These are phyloP conservation scores for Cordyceps cateniannulata DNA, from an alignment of 2,329 filamentous ascomycete genomes.

Conservation along the genomic window DNA sequence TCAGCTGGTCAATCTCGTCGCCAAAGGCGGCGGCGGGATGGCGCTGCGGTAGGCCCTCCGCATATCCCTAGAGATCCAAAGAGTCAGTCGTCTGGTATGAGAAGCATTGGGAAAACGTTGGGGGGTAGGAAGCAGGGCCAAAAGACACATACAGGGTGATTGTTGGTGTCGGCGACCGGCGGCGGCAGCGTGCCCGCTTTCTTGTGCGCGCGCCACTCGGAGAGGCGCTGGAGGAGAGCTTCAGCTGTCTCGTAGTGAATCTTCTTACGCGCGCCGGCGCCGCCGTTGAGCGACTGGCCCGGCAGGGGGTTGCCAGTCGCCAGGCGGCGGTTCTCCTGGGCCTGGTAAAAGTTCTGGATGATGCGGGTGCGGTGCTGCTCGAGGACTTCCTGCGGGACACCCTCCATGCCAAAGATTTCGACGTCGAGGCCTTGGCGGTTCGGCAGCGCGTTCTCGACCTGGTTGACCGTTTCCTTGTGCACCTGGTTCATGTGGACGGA, in stretches of 20 bases:
- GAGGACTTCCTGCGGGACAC: conserved; percentile 80
- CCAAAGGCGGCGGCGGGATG: conserved; percentile 21
- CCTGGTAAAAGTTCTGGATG: conserved; percentile 76
- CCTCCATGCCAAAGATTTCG: conserved; percentile 98
- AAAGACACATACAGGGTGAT: neutral
- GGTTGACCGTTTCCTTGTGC: conserved; percentile 84
- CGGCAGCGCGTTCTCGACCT: conserved; percentile 86
- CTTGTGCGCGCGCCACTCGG: conserved; percentile 66
- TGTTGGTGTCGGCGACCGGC: conserved; percentile 12
- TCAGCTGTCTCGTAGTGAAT: conserved; percentile 67
- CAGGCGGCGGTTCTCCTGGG: conserved; percentile 73
- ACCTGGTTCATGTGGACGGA: conserved; percentile 98
- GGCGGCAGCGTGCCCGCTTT: conserved; percentile 47
- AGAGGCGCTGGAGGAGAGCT: conserved; percentile 74
- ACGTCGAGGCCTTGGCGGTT: conserved; percentile 81
- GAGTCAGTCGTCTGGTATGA: neutral
- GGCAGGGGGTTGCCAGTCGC: conserved; percentile 78
- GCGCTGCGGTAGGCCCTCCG: conserved; percentile 29
- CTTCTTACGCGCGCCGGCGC: conserved; percentile 49
- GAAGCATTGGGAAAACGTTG: no score
- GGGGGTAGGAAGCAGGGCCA: neutral
- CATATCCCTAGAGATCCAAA: neutral
- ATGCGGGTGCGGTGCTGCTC: conserved; percentile 82
- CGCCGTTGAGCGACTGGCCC: conserved; percentile 56
- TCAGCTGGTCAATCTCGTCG: conserved; percentile 60